phyloP scores from a whole-genome alignment of 768 basidiomycete species.

The Leccinum arenicola region DNA sequence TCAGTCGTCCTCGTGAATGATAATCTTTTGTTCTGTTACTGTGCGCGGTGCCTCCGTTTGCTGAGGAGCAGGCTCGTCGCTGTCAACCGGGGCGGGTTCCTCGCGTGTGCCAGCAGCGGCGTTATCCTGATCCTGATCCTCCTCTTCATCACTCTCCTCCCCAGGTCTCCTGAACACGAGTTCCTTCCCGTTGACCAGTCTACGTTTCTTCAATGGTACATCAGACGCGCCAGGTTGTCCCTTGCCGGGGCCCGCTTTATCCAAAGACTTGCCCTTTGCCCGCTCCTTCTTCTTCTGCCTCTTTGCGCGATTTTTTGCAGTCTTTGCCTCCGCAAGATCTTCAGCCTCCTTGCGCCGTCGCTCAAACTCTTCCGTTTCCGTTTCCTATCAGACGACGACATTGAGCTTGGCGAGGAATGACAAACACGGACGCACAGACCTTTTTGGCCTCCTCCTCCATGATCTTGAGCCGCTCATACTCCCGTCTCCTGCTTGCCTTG shows the following conservation, averaged over 20 bases:
- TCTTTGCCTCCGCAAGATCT: conserved; percentile 77
- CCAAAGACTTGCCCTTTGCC: conserved; percentile 44
- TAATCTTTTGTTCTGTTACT: conserved; percentile 38
- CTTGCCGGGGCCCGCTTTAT: conserved; percentile 28
- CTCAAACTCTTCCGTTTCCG: conserved; percentile 70
- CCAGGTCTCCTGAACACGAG: conserved; percentile 55
- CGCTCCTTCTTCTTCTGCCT: conserved; percentile 89
- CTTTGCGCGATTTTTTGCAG: conserved; percentile 92
- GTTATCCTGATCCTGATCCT: conserved; percentile 32
- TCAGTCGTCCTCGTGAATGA: conserved; percentile 53
- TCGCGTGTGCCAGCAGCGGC: neutral
- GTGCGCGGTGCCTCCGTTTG: conserved; percentile 17
- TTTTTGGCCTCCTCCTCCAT: conserved; percentile 81
- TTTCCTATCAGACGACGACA: conserved; percentile 49
- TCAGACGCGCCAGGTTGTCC: conserved; percentile 27
- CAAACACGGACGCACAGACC: conserved; percentile 41
- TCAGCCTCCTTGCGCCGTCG: conserved; percentile 68
- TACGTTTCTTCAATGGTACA: conserved; percentile 70
- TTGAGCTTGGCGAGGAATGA: neutral
- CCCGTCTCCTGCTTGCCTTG: conserved; percentile 89
- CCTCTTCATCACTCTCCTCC: conserved; percentile 49
- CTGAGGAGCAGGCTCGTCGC: conserved; percentile 4
- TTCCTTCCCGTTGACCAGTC: conserved; percentile 76
- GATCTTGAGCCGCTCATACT: conserved; percentile 91
- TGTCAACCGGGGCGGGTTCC: neutral